Percentiles rank a stretch among this genome's conserved stretches.
Evolutionary conservation across 2,329 filamentous ascomycete genomes (phyloP).

Genomic region (Colletotrichum sansevieriae): DNA sequence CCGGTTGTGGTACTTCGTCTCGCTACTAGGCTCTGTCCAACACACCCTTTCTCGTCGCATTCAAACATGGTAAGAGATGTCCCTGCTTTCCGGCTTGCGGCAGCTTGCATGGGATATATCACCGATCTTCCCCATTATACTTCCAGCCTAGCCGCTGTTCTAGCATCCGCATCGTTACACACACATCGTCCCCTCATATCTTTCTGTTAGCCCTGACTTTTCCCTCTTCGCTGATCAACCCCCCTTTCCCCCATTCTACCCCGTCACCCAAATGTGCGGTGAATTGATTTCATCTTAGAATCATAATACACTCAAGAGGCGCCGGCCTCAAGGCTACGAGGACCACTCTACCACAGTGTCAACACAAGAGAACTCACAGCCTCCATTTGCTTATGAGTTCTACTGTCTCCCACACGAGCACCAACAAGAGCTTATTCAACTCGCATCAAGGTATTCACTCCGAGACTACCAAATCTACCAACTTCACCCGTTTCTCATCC

Average conservation of each 20-base stretch:
- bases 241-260: conserved; percentile 44
- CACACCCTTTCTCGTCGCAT: conserved; percentile 55
- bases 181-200: conserved; percentile 39
- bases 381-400: conserved; percentile 45
- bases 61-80: conserved; percentile 63
- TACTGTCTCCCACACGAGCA: conserved; percentile 45
- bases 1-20: conserved; percentile 53
- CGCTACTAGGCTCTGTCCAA: conserved; percentile 51
- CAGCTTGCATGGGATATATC: conserved; percentile 61
- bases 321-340: conserved; percentile 57
- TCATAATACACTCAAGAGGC: conserved; percentile 56
- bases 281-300: conserved; percentile 55
- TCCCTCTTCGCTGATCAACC: conserved; percentile 40
- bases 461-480: conserved; percentile 45
- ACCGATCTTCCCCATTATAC: conserved; percentile 50
- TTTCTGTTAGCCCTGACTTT: conserved; percentile 45
- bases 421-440: conserved; percentile 47
- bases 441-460: conserved; percentile 50
- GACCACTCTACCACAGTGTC: conserved; percentile 52
- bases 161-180: conserved; percentile 42
- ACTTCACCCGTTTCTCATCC: conserved; percentile 45
- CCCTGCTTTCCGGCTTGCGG: conserved; percentile 55
- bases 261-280: conserved; percentile 51
- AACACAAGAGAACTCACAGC: conserved; percentile 48
- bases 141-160: conserved; percentile 43